Base-by-base conservation (phyloP, 805 yeast genomes). In the Lipomyces orientalis region DNA sequence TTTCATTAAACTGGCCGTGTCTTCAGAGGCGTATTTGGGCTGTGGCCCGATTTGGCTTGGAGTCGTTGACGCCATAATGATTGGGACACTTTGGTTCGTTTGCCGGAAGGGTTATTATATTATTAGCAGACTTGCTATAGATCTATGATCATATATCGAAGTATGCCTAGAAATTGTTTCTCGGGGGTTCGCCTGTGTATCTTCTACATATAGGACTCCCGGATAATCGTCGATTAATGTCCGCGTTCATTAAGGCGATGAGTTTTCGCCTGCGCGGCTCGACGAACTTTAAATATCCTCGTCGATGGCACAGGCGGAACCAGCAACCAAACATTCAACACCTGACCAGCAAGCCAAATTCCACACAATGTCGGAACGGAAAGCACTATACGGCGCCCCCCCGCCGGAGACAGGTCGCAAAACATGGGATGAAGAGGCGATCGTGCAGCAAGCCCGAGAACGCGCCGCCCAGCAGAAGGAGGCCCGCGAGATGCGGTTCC, bases 1-100 rank as follows among this genome's bases (percentile, higher is more conserved):
- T 19, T 81, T 80, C 80, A 91, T 82, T 29, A 93, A 87, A 70
- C 93, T 93, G 65, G 90, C 97, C 0, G 90, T 82, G 1, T 91
- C 79, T 74, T 90, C 60, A 31, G 35, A 58, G 14, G 43, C 66
- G 35, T 68, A 65, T 65, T 68, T 68, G 8, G 34, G 61, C 3
- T 46, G 60, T 9, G 71, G 71, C 6, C 69, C 65, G 5, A 56
- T 33, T 9, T 34, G 12, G 19, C 54, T 16, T 14, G 68, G 12
- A 19, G 25, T 33, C 14, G 61, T 55, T 25, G 55, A n/a, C 8
- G 55, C 19, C 55, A 31, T 31, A n/a, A 22, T 52, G 55, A 14
- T 25, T n/a, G 7, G 10, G 22, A n/a, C 8, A 43, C 8, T 6
- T n/a, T 8, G 8, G 9, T 2, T 2, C 19, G 10, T n/a, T 16